Conservation (phyloP, 1,284 basidiomycete genomes). For the Rhodotorula sp. region DNA sequence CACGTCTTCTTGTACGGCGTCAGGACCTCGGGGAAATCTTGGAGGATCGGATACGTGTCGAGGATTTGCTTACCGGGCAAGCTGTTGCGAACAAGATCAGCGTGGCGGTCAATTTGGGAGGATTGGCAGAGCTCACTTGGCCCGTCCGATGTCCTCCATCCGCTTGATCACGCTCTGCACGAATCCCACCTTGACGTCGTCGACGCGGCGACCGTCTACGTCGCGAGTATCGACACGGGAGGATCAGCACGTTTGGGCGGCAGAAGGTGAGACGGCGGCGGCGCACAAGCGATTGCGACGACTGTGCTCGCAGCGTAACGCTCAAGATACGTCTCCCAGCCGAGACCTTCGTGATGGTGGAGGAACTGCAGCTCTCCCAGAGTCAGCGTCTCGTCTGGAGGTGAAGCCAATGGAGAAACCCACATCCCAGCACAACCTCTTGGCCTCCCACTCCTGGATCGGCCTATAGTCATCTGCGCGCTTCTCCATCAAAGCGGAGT, state of each 20-base stretch:
- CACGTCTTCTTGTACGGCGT: slow-evolving; percentile 41
- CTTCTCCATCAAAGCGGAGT: slow-evolving; percentile 40
- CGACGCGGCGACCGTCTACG: slow-evolving; percentile 11
- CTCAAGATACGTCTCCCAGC: slow-evolving; percentile 14
- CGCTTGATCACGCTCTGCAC: slow-evolving; percentile 10
- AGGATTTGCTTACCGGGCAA: slow-evolving; percentile 43
- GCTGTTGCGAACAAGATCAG: slow-evolving; percentile 10
- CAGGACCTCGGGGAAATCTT: slow-evolving; percentile 39
- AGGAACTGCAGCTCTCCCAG: not conserved
- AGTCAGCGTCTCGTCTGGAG: too few relatives aligned
- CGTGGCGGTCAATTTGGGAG: not conserved
- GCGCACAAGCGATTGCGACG: slow-evolving; percentile 14
- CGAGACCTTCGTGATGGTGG: not conserved
- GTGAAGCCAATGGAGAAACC: not conserved
- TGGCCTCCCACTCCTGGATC: slow-evolving; percentile 43
- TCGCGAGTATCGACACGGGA: too few relatives aligned
- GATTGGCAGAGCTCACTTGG: not conserved
- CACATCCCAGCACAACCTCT: slow-evolving; percentile 38
- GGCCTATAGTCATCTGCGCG: slow-evolving; percentile 42
- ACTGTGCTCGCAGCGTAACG: slow-evolving; percentile 2
- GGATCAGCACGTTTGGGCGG: too few relatives aligned
- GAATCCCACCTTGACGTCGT: slow-evolving; percentile 10
- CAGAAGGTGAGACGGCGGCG: not conserved
- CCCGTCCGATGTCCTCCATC: slow-evolving; percentile 3
- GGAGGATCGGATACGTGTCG: slow-evolving; percentile 42